Base-by-base conservation (phyloP, 495 filamentous ascomycete species). In the Lophiostoma macrostomum region DNA sequence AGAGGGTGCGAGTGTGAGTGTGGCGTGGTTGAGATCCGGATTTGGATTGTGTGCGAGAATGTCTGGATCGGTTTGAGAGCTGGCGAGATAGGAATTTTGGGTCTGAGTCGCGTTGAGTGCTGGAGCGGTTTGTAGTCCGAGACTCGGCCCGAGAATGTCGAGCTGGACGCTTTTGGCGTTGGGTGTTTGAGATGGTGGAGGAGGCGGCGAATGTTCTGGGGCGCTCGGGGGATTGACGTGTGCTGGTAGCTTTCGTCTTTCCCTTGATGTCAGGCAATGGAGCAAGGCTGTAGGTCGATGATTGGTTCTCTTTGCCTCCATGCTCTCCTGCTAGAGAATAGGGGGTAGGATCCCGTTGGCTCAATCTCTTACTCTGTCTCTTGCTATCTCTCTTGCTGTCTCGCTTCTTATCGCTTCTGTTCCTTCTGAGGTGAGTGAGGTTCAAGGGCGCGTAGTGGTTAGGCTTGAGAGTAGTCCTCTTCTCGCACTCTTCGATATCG, bases 241-340 rank as follows among this genome's bases (percentile, higher is more conserved):
- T 19, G 13, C 2, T 22, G 1, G 18, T 22, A 4, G 31, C 40
- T 29, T 14, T 52, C 10, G 14, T 27, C 25, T 50, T 55, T 20
- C 36, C 31, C 29, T 49, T 30, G 10, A 27, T 30, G 31, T 42
- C 32, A 24, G 20, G 24, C 22, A 22, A 40, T 11, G 31, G 13
- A 4, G 10, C 24, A n/a, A 53, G 29, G 31, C 32, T 56, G 46
- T 55, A 47, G 6, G 32, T 45, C 36, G 58, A 53, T 8, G 53
- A 48, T 3, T 40, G 18, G 47, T 56, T 61, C 47, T 61, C 58
- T 37, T 56, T 61, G 12, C 60, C 55, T 19, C 55, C 44, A 25
- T 63, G 48, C 38, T 58, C 45, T 13, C 19, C 31, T 5, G 37
- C 29, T 1, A 47, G 38, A 16, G 43, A 27, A n/a, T 36, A 49